Evolutionary conservation across 768 basidiomycete species (phyloP).

Genomic region (Boletales sp.): DNA sequence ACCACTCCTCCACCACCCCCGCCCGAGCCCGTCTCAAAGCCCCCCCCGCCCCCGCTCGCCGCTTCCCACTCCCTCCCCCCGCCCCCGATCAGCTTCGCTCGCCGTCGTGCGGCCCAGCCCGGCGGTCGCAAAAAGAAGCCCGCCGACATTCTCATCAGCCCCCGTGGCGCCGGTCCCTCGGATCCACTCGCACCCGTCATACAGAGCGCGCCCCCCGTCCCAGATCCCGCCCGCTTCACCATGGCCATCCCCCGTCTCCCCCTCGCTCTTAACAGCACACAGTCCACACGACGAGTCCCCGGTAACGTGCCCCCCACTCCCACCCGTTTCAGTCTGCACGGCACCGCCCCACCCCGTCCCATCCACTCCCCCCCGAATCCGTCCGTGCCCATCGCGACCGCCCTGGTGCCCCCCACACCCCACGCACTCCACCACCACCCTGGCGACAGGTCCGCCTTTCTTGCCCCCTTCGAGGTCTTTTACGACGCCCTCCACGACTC

Average conservation of each 20-base stretch:
- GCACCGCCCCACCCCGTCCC: slow-evolving; percentile 15
- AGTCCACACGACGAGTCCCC: slow-evolving; percentile 48
- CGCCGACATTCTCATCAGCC: slow-evolving; percentile 75
- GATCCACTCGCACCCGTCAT: slow-evolving; percentile 64
- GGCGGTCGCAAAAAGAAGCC: slow-evolving; percentile 67
- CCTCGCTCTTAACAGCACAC: slow-evolving; percentile 40
- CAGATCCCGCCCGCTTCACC: slow-evolving; percentile 43
- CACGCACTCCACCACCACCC: slow-evolving; percentile 58
- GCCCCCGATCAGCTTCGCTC: slow-evolving; percentile 74
- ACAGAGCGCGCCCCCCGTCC: slow-evolving; percentile 71
- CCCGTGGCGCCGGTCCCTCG: slow-evolving; percentile 48
- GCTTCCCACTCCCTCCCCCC: slow-evolving; percentile 49
- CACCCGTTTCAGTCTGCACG: slow-evolving; percentile 53
- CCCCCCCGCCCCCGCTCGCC: slow-evolving; percentile 8
- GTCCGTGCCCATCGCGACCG: slow-evolving; percentile 64
- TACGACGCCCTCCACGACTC: slow-evolving; percentile 83
- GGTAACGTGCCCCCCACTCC: slow-evolving; percentile 71
- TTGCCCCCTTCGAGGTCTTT: slow-evolving; percentile 79
- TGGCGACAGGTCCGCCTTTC: slow-evolving; percentile 72
- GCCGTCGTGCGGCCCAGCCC: slow-evolving; percentile 63
- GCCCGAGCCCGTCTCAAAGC: slow-evolving; percentile 22
- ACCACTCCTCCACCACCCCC: slow-evolving; percentile 19
- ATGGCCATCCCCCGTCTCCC: slow-evolving; percentile 71
- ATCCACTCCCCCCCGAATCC: slow-evolving; percentile 51
- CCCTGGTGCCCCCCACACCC: slow-evolving; percentile 66